Evolutionary conservation across 1,284 basidiomycete species (phyloP).

Genomic region (Vanrija sp.): DNA sequence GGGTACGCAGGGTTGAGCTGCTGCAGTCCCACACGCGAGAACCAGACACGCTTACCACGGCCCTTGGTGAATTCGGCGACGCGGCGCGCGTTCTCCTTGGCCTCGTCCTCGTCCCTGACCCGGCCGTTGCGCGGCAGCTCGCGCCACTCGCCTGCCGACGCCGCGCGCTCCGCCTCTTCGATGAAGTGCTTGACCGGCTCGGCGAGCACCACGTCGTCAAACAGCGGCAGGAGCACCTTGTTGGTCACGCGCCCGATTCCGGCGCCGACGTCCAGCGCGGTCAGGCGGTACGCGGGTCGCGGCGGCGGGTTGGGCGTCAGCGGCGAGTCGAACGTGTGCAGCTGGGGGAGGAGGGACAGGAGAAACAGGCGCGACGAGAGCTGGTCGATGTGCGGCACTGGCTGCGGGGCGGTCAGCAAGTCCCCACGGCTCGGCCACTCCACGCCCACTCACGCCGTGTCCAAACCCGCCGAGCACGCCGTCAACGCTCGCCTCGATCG

Average conservation of each 20-base stretch:
- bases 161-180: slow-evolving; percentile 61
- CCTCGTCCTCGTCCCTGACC: slow-evolving; percentile 19
- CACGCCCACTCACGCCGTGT: slow-evolving; percentile 35
- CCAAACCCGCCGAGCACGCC: slow-evolving; percentile 53
- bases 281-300: slow-evolving; percentile 51
- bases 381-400: slow-evolving; percentile 80
- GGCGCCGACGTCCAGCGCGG: slow-evolving; percentile 79
- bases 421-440: slow-evolving; percentile 10
- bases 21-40: slow-evolving; percentile 73
- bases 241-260: slow-evolving; percentile 87
- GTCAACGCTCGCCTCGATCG: slow-evolving; percentile 49
- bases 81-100: slow-evolving; percentile 17
- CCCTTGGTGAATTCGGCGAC: slow-evolving; percentile 17
- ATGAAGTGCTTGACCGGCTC: slow-evolving; percentile 81
- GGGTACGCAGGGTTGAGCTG: slow-evolving; percentile 64
- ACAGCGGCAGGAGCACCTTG: slow-evolving; percentile 76
- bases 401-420: slow-evolving; percentile 52
- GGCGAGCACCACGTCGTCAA: slow-evolving; percentile 77
- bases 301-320: slow-evolving; percentile 42
- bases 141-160: slow-evolving; percentile 57
- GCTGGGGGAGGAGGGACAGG: slow-evolving; percentile 69
- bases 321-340: slow-evolving; percentile 70
- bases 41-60: slow-evolving; percentile 68
- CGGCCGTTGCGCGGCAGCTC: slow-evolving; percentile 47
- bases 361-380: slow-evolving; percentile 82